Conservation (phyloP, 2,329 filamentous ascomycete species). For the Aspergillus texensis region DNA sequence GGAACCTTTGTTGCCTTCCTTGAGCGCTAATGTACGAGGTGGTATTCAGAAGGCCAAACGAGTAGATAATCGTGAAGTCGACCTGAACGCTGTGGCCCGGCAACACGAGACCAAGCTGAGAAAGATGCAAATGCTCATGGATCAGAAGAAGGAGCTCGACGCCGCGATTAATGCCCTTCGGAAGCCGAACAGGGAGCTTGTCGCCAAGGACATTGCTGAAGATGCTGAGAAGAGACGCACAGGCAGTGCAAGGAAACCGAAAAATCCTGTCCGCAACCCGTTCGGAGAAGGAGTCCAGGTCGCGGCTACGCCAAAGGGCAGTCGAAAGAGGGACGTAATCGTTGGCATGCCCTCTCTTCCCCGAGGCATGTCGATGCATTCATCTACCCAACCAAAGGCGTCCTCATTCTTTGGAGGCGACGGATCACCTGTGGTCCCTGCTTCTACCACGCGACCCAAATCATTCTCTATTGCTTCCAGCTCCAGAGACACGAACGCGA, state of each 20-base stretch:
- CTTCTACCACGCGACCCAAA: slow-evolving; percentile 32
- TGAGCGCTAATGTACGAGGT: slow-evolving; percentile 42
- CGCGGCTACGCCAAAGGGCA: slow-evolving; percentile 50
- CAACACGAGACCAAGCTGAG: slow-evolving; percentile 50
- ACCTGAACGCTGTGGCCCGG: slow-evolving; percentile 48
- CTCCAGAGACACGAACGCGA: slow-evolving; percentile 21
- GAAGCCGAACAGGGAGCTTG: slow-evolving; percentile 51
- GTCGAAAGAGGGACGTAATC: slow-evolving; percentile 36
- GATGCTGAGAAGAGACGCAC: slow-evolving; percentile 41
- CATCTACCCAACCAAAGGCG: slow-evolving; percentile 31
- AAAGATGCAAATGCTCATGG: slow-evolving; percentile 48
- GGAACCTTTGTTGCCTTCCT: slow-evolving; percentile 42
- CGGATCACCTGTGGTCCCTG: slow-evolving; percentile 27
- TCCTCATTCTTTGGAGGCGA: slow-evolving; percentile 9
- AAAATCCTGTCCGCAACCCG: slow-evolving; percentile 46
- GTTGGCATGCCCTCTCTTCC: slow-evolving; percentile 31
- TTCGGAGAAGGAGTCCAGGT: slow-evolving; percentile 50
- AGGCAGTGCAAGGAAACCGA: slow-evolving; percentile 41
- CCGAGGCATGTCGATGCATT: slow-evolving; percentile 27
- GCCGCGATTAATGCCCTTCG: slow-evolving; percentile 51
- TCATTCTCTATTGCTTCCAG: slow-evolving; percentile 28
- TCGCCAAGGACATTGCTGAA: slow-evolving; percentile 49
- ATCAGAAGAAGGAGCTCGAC: slow-evolving; percentile 52
- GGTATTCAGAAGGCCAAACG: slow-evolving; percentile 50
- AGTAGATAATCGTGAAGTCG: slow-evolving; percentile 52